These are phyloP conservation scores for Ceratocystis albifundus DNA, from an alignment of 2,329 filamentous ascomycete genomes.

Conservation along the genomic window DNA sequence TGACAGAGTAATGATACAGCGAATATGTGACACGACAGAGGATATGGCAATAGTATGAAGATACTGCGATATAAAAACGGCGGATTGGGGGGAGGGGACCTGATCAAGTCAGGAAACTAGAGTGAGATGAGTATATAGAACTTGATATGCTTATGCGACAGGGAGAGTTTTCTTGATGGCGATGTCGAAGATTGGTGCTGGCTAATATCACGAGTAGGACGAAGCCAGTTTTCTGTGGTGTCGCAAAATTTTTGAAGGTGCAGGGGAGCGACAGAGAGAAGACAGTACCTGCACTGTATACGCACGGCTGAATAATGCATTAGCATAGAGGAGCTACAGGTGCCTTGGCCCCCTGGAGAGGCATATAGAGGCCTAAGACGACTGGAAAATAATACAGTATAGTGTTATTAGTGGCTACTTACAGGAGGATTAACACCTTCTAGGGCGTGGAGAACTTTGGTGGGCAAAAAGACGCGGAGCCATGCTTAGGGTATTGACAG, in stretches of 20 bases:
- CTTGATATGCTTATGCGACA: constrained; percentile 3
- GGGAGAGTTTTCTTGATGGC: not conserved
- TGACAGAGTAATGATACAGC: not conserved
- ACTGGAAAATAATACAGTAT: not conserved
- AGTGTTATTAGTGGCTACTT: not conserved
- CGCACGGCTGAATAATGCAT: not conserved
- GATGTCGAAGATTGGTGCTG: not conserved
- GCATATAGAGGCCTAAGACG: not conserved
- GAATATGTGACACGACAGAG: not conserved
- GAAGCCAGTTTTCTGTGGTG: constrained; percentile 3
- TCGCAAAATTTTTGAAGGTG: constrained; percentile 22
- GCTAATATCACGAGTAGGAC: not conserved
- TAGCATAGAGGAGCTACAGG: not conserved
- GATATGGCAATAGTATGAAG: not conserved
- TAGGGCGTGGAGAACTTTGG: not conserved
- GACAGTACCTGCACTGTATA: not conserved
- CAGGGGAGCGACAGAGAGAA: not conserved
- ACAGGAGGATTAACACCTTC: not conserved
- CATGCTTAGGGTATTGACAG: not conserved
- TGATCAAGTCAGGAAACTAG: too few species aligned
- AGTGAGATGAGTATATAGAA: not conserved
- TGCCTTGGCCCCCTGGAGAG: not conserved
- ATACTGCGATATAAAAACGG: not conserved
- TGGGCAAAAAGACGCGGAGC: not conserved
- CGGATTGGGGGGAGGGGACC: too few species aligned